Evolutionary conservation across 176 grass and related monocot genomes (phyloP).

Genomic region (Oropetium thomaeum): DNA sequence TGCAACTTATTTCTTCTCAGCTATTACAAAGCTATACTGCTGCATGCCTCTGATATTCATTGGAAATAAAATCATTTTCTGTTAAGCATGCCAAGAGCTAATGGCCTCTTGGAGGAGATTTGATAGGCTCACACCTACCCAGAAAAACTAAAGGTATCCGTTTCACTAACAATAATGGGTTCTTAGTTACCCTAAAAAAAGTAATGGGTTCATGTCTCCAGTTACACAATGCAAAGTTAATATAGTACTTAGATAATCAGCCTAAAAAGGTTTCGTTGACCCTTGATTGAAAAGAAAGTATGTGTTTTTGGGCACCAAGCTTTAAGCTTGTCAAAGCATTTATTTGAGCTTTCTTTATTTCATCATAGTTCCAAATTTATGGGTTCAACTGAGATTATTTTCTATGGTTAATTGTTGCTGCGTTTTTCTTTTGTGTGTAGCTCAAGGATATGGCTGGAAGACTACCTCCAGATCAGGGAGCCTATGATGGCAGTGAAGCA

Average conservation of each 20-base stretch:
- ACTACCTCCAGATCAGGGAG: slow-evolving; percentile 63
- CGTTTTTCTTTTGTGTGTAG: slow-evolving; percentile 33
- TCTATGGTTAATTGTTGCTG: slow-evolving; percentile 17
- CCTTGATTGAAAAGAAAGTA: neutral
- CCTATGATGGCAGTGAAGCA: slow-evolving; percentile 49
- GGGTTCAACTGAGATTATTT: neutral
- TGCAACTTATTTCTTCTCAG: slow-evolving; percentile 9
- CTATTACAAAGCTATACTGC: neutral
- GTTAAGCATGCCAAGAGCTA: slow-evolving; percentile 8
- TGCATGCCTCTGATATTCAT: neutral
- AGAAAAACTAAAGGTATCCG: neutral
- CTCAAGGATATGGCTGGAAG: slow-evolving; percentile 95
- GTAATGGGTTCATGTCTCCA: neutral
- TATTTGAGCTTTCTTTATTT: slow-evolving; percentile 18
- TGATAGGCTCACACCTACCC: neutral
- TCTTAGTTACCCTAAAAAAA: no score
- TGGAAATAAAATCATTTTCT: neutral
- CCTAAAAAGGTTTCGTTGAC: neutral
- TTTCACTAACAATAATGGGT: slow-evolving; percentile 1
- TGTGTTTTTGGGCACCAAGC: neutral
- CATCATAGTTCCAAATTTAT: slow-evolving; percentile 5
- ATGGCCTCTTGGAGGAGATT: neutral
- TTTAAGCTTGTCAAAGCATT: slow-evolving; percentile 18
- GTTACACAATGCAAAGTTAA: slow-evolving; percentile 11
- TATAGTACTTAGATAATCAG: slow-evolving; percentile 11